Percentiles rank a stretch among this genome's conserved stretches.
Conservation (phyloP, 306 rosid genomes). For the Parietaria judaica region DNA sequence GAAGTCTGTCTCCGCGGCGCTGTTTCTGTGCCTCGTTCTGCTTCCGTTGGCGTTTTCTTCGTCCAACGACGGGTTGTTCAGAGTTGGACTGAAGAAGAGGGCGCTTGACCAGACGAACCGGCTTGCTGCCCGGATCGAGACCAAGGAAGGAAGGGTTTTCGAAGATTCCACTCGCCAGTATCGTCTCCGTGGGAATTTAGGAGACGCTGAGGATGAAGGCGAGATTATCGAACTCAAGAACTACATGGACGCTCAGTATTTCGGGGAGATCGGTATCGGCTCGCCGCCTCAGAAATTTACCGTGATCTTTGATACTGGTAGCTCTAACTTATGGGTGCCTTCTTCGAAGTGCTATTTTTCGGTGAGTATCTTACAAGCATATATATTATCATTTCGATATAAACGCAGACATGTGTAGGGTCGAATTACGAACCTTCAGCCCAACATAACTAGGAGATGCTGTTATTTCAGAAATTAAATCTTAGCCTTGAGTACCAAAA, state of each 20-base stretch:
- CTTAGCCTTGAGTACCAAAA: too few relatives aligned
- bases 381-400: constrained; percentile 7
- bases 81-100: constrained; percentile 45
- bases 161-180: constrained; percentile 22
- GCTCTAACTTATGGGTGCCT: constrained; percentile 86
- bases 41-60: constrained; percentile 38
- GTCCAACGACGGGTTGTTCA: constrained; percentile 37
- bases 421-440: background rate
- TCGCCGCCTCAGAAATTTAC: constrained; percentile 74
- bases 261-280: constrained; percentile 84
- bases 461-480: too few relatives aligned
- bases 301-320: constrained; percentile 82
- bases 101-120: constrained; percentile 35
- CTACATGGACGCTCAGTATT: constrained; percentile 86
- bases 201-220: constrained; percentile 27
- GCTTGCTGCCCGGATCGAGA: constrained; percentile 37
- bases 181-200: constrained; percentile 18
- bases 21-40: constrained; percentile 36
- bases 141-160: constrained; percentile 31
- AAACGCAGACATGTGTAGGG: constrained; percentile 3
- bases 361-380: constrained; percentile 29
- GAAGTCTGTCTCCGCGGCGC: constrained; percentile 12
- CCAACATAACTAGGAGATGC: too few relatives aligned
- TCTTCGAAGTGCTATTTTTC: constrained; percentile 72
- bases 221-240: constrained; percentile 64